Base-by-base conservation (phyloP, 331 rosid species). In the Malus hybrid region DNA sequence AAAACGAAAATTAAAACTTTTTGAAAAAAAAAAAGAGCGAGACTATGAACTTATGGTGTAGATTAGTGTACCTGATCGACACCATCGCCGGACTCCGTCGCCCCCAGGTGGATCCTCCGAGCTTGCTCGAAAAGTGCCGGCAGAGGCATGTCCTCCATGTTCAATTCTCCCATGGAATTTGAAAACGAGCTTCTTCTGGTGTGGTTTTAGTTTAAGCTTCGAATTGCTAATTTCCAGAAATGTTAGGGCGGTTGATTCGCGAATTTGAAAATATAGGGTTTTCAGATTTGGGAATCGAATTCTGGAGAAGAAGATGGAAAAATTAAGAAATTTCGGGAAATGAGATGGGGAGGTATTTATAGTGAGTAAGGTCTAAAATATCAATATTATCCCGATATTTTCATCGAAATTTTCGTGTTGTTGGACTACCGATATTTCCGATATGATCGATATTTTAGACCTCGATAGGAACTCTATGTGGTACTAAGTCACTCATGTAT, bases 91-190 rank as follows among this genome's bases (percentile, higher is more conserved):
- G 89, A 91, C 18, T 88, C 97, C 6, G 88, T 84, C 14, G 84
- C 92, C 18, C 80, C 52, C 5, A 73, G 44, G 82, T 91, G 93
- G 82, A 93, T 89, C 89, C 85, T 91, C 77, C 85, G 88, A 46
- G 97, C 90, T 84, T 77, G 91, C 46, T 93, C 98, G 75, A 89
- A 93, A 28, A 93, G 80, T 60, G 91, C 86, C 9, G 98, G 90
- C 53, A 93, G 73, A 52, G 96, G 85, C 80, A 93, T 24, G 32
- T 89, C 91, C 80, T 86, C 96, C 82, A 86, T 84, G 42, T 46
- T 83, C 56, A 63, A 61, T 28, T 83, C 91, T 30, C 86, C 90
- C 87, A 83, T 74, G 6, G 5, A 46, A 63, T 13, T 39, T 19
- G 42, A 16, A 30, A 1, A 4, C 14, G 44, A 15, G 68, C 44